Base-by-base conservation (phyloP, 495 filamentous ascomycete genomes). In the Talaromyces proteolyticus region DNA sequence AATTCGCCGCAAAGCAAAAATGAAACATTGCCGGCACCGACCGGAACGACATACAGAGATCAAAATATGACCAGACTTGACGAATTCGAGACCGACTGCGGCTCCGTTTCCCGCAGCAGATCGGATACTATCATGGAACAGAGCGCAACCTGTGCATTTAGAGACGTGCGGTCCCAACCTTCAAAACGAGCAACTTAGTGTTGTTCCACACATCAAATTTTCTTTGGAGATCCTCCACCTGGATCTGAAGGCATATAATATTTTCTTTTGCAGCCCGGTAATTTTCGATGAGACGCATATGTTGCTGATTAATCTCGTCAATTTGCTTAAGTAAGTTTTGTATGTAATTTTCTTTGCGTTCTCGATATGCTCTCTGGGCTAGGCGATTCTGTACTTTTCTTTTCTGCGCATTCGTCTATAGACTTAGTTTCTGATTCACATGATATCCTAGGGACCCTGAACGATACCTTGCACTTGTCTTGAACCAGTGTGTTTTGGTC, bases 311-410 rank as follows among this genome's bases (percentile, higher is more conserved):
- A 3, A 44, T 44, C 20, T 44, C 42, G 42, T 44, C 42, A 24
- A 44, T 44, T 26, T 44, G 42, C 21, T 29, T 14, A 0, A 44
- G 42, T 4, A 44, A 24, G 8, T 24, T 44, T 44, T 44, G 42
- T 4, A 44, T 44, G 14, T 44, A 44, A 17, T 22, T 44, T 11
- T 44, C 42, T 44, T 44, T 44, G 11, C 42, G 42, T 44, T 44
- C 42, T 17, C 42, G 42, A 24, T 25, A 44, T 44, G 42, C 42
- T 16, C 42, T 44, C 21, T 44, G 42, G 17, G 42, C 42, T 2
- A 44, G 42, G 12, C 42, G 42, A 20, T 44, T 44, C 19, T 44
- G 42, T 12, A 23, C 42, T 44, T 44, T 44, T 44, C 42, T 23
- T 44, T 16, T 44, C 21, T 44, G 42, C 12, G 42, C 42, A 21